These are phyloP conservation scores for Mortierella antarctica DNA, from an alignment of 192 early-diverging fungal genomes.

Conservation along the genomic window DNA sequence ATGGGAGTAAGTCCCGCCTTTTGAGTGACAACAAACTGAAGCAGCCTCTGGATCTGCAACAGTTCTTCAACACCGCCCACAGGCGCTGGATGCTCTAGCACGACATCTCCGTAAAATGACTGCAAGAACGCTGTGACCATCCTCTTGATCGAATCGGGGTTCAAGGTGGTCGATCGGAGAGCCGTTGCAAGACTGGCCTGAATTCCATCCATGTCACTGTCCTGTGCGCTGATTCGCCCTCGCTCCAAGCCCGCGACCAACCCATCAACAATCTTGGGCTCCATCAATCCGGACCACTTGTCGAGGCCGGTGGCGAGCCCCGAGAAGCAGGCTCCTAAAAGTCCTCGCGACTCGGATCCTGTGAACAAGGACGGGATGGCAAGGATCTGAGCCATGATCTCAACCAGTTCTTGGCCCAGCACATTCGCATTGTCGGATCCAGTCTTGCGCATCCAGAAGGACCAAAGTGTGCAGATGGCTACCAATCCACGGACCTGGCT, in stretches of 20 bases:
- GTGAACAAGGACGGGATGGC: slow-evolving; percentile 34
- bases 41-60: slow-evolving; percentile 38
- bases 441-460: slow-evolving; percentile 50
- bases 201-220: slow-evolving; percentile 29
- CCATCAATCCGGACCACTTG: slow-evolving; percentile 51
- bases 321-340: slow-evolving; percentile 37
- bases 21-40: slow-evolving; percentile 45
- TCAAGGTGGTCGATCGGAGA: slow-evolving; percentile 16
- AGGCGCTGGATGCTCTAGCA: neutral
- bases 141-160: slow-evolving; percentile 20
- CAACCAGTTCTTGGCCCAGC: slow-evolving; percentile 41
- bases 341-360: slow-evolving; percentile 13
- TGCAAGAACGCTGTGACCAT: slow-evolving; percentile 24
- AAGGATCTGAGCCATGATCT: slow-evolving; percentile 37
- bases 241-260: slow-evolving; percentile 33
- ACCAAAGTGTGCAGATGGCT: slow-evolving; percentile 34
- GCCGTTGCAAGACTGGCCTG: slow-evolving; percentile 47
- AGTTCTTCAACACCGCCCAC: slow-evolving; percentile 25
- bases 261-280: slow-evolving; percentile 37
- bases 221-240: slow-evolving; percentile 34
- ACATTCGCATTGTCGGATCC: slow-evolving; percentile 37
- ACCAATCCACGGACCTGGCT: slow-evolving; percentile 28
- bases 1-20: slow-evolving; percentile 24
- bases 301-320: slow-evolving; percentile 44
- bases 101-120: slow-evolving; percentile 21